phyloP scores from a whole-genome alignment of 176 grass and related monocot species.

The maize (Zea mays) region DNA sequence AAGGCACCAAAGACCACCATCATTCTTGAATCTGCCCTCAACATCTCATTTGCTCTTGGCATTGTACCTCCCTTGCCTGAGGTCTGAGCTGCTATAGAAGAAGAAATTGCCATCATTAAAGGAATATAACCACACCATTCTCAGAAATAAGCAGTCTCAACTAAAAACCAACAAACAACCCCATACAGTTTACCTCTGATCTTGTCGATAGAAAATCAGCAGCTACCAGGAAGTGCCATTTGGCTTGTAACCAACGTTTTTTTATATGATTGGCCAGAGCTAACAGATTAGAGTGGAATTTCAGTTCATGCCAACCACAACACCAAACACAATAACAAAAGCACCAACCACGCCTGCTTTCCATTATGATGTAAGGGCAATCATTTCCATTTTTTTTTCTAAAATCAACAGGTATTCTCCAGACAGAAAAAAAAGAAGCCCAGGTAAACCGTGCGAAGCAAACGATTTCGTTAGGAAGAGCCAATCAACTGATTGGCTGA shows the following conservation, averaged over 20 bases:
- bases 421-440: not conserved
- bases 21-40: slow-evolving; percentile 39
- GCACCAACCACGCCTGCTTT: slow-evolving; percentile 26
- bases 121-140: not conserved
- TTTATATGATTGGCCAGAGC: slow-evolving; percentile 1
- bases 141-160: slow-evolving; percentile 29
- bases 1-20: slow-evolving; percentile 59
- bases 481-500: not conserved
- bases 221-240: not conserved
- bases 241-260: not conserved
- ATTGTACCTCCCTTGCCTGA: slow-evolving; percentile 11
- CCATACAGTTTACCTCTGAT: not conserved
- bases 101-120: not conserved
- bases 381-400: not conserved
- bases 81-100: slow-evolving; percentile 16
- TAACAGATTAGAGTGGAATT: slow-evolving; percentile 29
- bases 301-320: slow-evolving; percentile 29
- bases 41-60: slow-evolving; percentile 48
- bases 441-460: not conserved
- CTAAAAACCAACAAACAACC: slow-evolving; percentile 19
- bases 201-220: not conserved
- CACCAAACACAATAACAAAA: slow-evolving; percentile 37
- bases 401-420: not conserved
- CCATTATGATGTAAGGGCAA: slow-evolving; percentile 7
- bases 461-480: slow-evolving; percentile 19